phyloP scores from a whole-genome alignment of 2,329 filamentous ascomycete genomes.

The Ceratocystis cubensis region DNA sequence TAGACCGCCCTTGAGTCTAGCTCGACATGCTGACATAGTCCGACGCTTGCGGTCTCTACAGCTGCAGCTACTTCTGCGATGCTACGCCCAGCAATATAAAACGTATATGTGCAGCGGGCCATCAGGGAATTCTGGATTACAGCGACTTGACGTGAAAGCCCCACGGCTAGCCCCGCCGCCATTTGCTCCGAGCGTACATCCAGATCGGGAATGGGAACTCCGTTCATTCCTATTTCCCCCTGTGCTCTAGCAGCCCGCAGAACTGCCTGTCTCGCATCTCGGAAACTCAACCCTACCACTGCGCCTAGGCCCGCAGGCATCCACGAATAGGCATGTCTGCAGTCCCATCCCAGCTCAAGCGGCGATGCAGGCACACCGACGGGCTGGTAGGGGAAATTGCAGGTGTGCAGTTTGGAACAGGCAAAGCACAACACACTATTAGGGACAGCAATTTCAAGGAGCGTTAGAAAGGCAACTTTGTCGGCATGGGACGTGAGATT shows the following conservation, averaged over 20 bases:
- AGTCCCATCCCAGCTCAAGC: constrained; percentile 18
- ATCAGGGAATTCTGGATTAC: not conserved
- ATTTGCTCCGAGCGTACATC: no score
- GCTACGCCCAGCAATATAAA: not conserved
- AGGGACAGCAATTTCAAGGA: constrained; percentile 6
- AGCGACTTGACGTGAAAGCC: not conserved
- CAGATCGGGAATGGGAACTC: no score
- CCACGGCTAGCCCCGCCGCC: no score
- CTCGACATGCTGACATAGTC: constrained; percentile 11
- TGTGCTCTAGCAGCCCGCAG: not conserved
- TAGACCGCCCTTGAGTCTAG: not conserved
- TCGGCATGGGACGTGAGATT: not conserved
- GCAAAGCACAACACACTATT: constrained; percentile 10
- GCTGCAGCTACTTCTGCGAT: not conserved
- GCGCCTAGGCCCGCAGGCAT: constrained; percentile 3
- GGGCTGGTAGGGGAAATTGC: not conserved
- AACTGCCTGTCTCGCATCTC: constrained; percentile 13
- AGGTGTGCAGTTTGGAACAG: constrained; percentile 15
- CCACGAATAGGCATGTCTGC: constrained; percentile 17
- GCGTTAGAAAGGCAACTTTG: constrained; percentile 10
- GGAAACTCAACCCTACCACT: constrained; percentile 13
- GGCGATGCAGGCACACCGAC: constrained; percentile 14
- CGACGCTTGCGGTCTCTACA: not conserved
- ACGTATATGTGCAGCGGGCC: not conserved
- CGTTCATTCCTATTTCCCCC: not conserved